These are phyloP conservation scores for Kwoniella sp. DNA, from an alignment of 768 basidiomycete genomes.

Conservation along the genomic window DNA sequence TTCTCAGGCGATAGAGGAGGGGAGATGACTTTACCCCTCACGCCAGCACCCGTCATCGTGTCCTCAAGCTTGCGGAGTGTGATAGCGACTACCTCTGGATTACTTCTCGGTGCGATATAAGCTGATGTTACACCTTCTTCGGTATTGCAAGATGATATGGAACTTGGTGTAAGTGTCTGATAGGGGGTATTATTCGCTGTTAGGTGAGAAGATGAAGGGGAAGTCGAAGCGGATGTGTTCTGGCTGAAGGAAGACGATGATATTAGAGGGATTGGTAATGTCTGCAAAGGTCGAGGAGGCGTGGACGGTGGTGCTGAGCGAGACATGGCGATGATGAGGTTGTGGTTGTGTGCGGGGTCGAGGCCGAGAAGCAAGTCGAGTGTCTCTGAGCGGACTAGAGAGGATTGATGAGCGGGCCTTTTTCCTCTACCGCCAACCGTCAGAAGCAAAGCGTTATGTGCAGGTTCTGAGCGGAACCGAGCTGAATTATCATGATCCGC, in stretches of 20 bases:
- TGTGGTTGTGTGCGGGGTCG: constrained; percentile 1
- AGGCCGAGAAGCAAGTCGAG: background rate
- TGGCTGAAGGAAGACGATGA: background rate
- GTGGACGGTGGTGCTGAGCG: constrained; percentile 2
- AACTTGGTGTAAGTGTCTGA: constrained; percentile 2
- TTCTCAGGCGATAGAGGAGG: constrained; percentile 9
- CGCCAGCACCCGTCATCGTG: constrained; percentile 1
- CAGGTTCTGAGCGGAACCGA: too few species aligned
- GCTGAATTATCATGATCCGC: too few species aligned
- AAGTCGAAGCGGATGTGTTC: background rate
- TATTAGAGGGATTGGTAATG: background rate
- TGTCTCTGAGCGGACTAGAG: too few species aligned
- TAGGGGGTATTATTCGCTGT: background rate
- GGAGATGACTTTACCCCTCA: constrained; percentile 9
- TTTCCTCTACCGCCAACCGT: background rate
- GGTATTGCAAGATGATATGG: background rate
- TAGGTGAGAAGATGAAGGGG: constrained; percentile 1
- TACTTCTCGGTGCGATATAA: constrained; percentile 8
- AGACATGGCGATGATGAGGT: constrained; percentile 8
- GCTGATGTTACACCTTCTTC: constrained; percentile 3
- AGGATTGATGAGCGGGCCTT: constrained; percentile 3
- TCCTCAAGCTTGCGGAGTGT: constrained; percentile 6
- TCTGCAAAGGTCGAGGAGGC: constrained; percentile 1
- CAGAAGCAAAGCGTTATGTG: background rate
- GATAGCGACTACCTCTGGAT: constrained; percentile 7